Evolutionary conservation across 108 stramenopile species (phyloP), one percentile per base, ranked within the genome.

Genomic region (Fistulifera solaris): DNA sequence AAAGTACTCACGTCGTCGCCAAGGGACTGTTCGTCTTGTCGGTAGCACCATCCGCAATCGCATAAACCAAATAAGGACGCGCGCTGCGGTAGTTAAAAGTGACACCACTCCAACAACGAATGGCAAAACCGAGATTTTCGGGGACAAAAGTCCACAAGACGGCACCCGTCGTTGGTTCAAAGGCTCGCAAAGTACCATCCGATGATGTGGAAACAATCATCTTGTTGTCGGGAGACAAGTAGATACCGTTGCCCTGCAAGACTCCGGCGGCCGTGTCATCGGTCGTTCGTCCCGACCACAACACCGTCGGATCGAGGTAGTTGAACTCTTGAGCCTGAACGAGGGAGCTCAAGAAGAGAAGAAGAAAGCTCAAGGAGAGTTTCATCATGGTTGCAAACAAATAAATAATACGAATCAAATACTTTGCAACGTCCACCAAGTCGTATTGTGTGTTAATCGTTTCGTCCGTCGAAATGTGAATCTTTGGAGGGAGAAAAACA

Each of bases 171-270:
- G 46, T 38, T 41, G 63, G 22, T 38, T 49, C 50, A 26, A 62
- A 64, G 35, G 69, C 57, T 19, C 50, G 52, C 1, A 70, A 58
- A 3, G 46, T 60, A 0, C 56, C 69, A 27, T 58, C 63, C 25
- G 53, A 44, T 22, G 62, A 47, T 19, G 61, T 70, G 12, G 58
- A 62, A 45, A 70, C 38, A 5, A 58, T 21, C 22, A 39, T 26
- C 15, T 24, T 35, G 16, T 51, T 50, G 47, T 63, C 63, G 26
- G 69, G 69, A 10, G 53, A 52, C 38, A 64, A 28, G 28, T 40
- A 57, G 40, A 62, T 28, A 16, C 69, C 69, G 50, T 70, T 70
- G 40, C 69, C 69, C 1, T 52, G 40, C 38, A 23, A 25, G 15
- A 68, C 41, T n/a, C 52, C 67, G n/a, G 35, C 41, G 6, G 31